Conservation (phyloP, 2,329 filamentous ascomycete genomes). For the Calonectria leucothoes region DNA sequence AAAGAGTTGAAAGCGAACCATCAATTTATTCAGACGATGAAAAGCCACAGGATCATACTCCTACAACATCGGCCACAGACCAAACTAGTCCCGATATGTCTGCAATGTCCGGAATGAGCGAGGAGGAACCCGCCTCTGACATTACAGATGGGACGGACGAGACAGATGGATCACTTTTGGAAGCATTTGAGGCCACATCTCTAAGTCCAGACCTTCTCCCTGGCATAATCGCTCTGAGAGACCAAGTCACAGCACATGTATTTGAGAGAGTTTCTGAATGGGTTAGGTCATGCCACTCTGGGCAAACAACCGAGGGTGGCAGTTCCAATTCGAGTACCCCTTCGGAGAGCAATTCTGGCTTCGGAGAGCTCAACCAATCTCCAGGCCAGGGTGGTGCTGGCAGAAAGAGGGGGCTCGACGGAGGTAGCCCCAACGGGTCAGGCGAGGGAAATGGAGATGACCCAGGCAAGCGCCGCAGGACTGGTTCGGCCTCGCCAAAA, state of each 20-base stretch:
- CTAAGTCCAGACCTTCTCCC: conserved; percentile 17
- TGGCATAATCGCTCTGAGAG: conserved; percentile 19
- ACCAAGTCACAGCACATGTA: conserved; percentile 13
- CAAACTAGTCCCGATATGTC: neutral
- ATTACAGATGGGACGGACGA: conserved; percentile 22
- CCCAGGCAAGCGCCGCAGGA: conserved; percentile 30
- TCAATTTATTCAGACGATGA: neutral
- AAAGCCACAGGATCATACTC: neutral
- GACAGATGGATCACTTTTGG: conserved; percentile 27
- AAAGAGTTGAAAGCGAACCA: neutral
- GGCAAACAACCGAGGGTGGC: neutral
- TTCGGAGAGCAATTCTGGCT: neutral
- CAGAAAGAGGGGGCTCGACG: conserved; percentile 27
- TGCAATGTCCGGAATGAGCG: conserved; percentile 9
- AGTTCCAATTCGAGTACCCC: neutral
- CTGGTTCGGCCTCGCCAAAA: neutral
- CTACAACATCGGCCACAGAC: conserved; percentile 12
- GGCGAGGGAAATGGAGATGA: conserved; percentile 25
- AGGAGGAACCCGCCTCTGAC: conserved; percentile 23
- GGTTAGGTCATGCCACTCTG: conserved; percentile 19
- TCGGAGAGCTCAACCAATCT: neutral
- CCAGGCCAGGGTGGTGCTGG: neutral
- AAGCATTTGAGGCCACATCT: conserved; percentile 21
- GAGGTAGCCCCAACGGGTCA: neutral
- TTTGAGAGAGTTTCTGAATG: conserved; percentile 13